Percentiles rank a stretch among this genome's conserved stretches.
phyloP scores from a whole-genome alignment of 441 rosid genomes.

The Eutrema salsugineum region DNA sequence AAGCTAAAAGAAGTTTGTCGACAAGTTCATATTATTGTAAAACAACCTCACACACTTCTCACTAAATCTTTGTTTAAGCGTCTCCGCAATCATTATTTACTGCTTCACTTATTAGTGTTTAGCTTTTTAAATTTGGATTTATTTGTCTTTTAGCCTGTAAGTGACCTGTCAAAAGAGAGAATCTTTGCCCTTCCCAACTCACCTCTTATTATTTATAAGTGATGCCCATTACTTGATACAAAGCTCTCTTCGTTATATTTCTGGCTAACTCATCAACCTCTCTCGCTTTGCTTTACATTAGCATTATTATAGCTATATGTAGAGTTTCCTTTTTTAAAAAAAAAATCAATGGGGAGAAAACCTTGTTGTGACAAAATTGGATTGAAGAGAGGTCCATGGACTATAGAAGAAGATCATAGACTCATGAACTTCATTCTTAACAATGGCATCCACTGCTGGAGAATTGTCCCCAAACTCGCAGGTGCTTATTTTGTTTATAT shows the following conservation, averaged over 20 bases:
- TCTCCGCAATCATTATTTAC: constrained; percentile 12
- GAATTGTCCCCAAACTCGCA: constrained; percentile 86
- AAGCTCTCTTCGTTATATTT: constrained; percentile 25
- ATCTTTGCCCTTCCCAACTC: constrained; percentile 28
- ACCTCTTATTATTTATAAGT: constrained; percentile 26
- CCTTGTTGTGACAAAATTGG: constrained; percentile 96
- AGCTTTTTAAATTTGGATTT: constrained; percentile 19
- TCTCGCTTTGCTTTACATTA: background rate
- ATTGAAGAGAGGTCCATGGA: constrained; percentile 93
- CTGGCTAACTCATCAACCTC: background rate
- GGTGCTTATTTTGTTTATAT: constrained; percentile 34
- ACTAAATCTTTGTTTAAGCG: constrained; percentile 2
- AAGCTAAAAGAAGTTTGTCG: constrained; percentile 20
- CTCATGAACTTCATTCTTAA: constrained; percentile 74
- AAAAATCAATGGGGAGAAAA: constrained; percentile 68
- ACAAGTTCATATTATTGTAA: constrained; percentile 7
- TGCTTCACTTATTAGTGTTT: constrained; percentile 25
- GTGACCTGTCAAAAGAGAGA: constrained; percentile 37
- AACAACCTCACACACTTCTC: constrained; percentile 1
- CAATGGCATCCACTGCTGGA: constrained; percentile 95
- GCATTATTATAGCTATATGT: background rate
- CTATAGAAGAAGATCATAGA: constrained; percentile 87
- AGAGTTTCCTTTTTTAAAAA: background rate
- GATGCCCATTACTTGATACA: constrained; percentile 27
- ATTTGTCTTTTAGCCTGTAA: constrained; percentile 34